Percentiles rank a stretch among this genome's conserved stretches.
Evolutionary conservation across 2,329 filamentous ascomycete genomes (phyloP).

Genomic region (Calonectria montana): DNA sequence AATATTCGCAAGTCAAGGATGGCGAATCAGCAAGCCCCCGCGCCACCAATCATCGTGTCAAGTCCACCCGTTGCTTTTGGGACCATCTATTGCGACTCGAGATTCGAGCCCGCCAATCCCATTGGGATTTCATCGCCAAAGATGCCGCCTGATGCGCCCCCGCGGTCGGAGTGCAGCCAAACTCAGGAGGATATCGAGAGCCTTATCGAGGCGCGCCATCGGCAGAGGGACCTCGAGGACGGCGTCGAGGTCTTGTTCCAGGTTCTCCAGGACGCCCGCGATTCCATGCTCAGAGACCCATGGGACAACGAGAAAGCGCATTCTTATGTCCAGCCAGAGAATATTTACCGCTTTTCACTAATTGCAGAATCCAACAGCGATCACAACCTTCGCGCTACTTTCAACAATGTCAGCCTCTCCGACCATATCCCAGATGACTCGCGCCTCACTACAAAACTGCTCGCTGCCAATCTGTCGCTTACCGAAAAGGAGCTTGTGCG

Average conservation of each 20-base stretch:
- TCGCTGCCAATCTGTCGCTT: neutral
- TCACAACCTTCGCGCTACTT: neutral
- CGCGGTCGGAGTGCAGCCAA: neutral
- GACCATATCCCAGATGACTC: neutral
- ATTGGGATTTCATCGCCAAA: neutral
- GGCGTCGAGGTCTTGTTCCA: neutral
- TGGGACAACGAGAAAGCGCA: neutral
- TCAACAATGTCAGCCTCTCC: neutral
- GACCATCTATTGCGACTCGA: neutral
- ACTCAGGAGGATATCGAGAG: neutral
- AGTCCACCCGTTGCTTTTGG: neutral
- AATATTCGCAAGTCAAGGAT: neutral
- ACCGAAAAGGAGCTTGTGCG: constrained; percentile 1
- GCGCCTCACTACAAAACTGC: neutral
- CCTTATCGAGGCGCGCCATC: neutral
- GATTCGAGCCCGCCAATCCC: neutral
- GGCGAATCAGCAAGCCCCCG: neutral
- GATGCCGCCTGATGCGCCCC: neutral
- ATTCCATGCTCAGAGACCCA: neutral
- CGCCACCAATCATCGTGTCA: neutral
- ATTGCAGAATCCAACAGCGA: neutral
- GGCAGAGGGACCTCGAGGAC: neutral
- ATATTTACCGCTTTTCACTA: neutral
- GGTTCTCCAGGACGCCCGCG: neutral
- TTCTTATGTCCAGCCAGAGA: too few relatives aligned